Conservation (phyloP, 768 basidiomycete species). For the Clavaria fumosa region DNA sequence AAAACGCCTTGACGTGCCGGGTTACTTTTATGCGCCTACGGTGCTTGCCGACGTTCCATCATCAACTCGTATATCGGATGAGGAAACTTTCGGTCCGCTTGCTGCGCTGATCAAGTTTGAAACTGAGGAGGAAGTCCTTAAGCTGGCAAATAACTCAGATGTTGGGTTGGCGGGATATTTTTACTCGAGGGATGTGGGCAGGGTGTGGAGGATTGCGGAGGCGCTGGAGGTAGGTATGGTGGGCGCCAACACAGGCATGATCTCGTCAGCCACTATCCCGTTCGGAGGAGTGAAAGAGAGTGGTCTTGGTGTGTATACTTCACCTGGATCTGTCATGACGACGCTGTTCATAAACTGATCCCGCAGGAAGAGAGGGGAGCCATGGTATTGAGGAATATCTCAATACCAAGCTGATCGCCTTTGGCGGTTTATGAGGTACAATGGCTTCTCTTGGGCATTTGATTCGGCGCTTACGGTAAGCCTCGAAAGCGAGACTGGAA, state of each 20-base stretch:
- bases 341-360: not conserved
- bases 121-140: conserved; percentile 86
- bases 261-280: conserved; percentile 60
- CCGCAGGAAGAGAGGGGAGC: conserved; percentile 66
- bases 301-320: conserved; percentile 26
- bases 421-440: conserved; percentile 48
- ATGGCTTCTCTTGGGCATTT: too few species aligned
- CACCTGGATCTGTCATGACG: not conserved
- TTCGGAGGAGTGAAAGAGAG: conserved; percentile 91
- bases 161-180: conserved; percentile 92
- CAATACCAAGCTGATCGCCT: conserved; percentile 66
- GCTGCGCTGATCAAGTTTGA: conserved; percentile 81
- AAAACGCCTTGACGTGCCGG: conserved; percentile 36
- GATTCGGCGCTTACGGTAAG: not conserved
- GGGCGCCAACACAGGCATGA: conserved; percentile 64
- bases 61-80: conserved; percentile 47
- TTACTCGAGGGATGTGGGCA: conserved; percentile 69
- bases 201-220: conserved; percentile 92
- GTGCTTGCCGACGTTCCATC: conserved; percentile 73
- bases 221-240: conserved; percentile 89
- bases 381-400: conserved; percentile 87
- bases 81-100: conserved; percentile 94
- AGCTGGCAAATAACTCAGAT: conserved; percentile 67
- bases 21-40: conserved; percentile 72
- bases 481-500: conserved; percentile 1